Percentiles rank a stretch among this genome's conserved stretches.
Evolutionary conservation across 371 early-diverging fungal genomes (phyloP).

Genomic region (Coemansia sp.): DNA sequence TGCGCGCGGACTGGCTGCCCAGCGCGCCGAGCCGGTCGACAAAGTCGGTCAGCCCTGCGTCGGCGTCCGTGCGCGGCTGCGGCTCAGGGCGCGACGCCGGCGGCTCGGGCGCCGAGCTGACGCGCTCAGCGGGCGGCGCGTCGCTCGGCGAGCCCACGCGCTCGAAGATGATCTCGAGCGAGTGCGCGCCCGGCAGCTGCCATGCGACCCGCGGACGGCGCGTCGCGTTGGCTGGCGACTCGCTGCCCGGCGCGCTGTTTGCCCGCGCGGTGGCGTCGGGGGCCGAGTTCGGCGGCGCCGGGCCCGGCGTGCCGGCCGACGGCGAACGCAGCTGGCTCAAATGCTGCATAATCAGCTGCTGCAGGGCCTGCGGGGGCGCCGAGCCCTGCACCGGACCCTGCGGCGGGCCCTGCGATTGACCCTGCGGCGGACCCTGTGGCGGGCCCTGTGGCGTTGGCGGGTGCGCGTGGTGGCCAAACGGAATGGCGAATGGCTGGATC

Average conservation of each 20-base stretch:
- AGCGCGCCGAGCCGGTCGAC: slow-evolving; percentile 8
- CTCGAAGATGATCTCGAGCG: slow-evolving; percentile 6
- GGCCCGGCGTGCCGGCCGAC: not conserved
- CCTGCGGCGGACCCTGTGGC: slow-evolving; percentile 1
- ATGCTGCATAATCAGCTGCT: not conserved
- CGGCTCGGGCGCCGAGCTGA: not conserved
- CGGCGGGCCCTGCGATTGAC: not conserved
- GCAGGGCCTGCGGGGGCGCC: not conserved
- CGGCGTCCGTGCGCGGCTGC: slow-evolving; percentile 4
- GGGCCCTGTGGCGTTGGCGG: not conserved
- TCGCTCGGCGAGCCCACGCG: not conserved
- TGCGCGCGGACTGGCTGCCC: slow-evolving; percentile 28
- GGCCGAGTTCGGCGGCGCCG: not conserved
- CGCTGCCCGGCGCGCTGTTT: not conserved
- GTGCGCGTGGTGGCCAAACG: not conserved
- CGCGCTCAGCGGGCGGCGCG: not conserved
- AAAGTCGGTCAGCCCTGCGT: slow-evolving; percentile 2
- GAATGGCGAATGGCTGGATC: not conserved
- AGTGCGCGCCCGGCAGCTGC: not conserved
- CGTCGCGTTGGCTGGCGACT: not conserved
- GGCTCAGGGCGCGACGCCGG: not conserved
- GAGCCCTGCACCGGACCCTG: not conserved
- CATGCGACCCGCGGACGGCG: not conserved
- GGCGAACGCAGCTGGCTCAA: not conserved
- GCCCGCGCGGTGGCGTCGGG: not conserved